Base-by-base conservation (phyloP, 768 basidiomycete species). In the Naematelia aurantialba region DNA sequence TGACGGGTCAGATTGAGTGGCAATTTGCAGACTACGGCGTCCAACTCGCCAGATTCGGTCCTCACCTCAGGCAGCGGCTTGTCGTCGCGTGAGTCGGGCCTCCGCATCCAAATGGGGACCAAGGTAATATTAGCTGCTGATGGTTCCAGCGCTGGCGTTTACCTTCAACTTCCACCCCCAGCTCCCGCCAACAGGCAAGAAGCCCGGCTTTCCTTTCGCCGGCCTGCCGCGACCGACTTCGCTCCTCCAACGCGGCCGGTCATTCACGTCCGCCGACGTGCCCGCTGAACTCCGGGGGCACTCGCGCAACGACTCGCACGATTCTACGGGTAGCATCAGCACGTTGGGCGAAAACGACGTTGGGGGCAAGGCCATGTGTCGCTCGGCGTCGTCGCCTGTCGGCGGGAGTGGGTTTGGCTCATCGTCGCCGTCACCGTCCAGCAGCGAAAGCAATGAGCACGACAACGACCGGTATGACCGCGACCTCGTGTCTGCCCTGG, bases 41-140 rank as follows among this genome's bases (percentile, higher is more conserved):
- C 42, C 39, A 51, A 11, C 34, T 26, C 39, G 48, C 30, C 31
- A 19, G 25, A 21, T 25, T 21, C 11, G 13, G 25, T 31, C 5
- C 34, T 52, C 5, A 24, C 25, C 19, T 52, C 52, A 11, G 34
- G 30, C 17, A 52, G 52, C 19, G 59, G 53, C 13, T 26, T 60
- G 29, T 60, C 59, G 2, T 60, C 59, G 17, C 61, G 61, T 58
- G 57, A 51, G 56, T 62, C 24, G 10, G 22, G 45, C 5, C 19
- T 30, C 31, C 31, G 29, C 26, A 11, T 21, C 11, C 24, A 14
- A 26, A 5, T 47, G 5, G n/a, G n/a, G n/a, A n/a, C n/a, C n/a
- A n/a, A n/a, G n/a, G n/a, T 19, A 21, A 19, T 11, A 47, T 26
- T 47, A 21, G n/a, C 46, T 19, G 10, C 3, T 17, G 4, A 5